Base-by-base conservation (phyloP, 345 rosid species). In the Eutrema yunnanense region DNA sequence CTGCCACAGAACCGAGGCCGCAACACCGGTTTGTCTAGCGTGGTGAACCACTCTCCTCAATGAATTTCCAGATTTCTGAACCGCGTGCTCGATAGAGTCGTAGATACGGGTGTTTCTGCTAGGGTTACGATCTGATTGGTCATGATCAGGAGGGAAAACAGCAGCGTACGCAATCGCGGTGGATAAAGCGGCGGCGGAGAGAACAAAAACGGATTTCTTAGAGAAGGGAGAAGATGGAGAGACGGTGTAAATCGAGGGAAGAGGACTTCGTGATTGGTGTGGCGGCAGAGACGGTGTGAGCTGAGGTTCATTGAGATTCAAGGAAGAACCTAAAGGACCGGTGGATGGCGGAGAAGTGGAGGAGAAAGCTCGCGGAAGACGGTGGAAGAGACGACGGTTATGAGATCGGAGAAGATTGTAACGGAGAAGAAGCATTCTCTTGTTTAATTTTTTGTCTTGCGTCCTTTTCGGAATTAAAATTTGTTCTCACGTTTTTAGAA, bases 1-100 rank as follows among this genome's bases (percentile, higher is more conserved):
- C 71, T 95, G 93, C 99, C 98, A 92, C 38, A 95, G 73, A 56
- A 95, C 88, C 58, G 98, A 75, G 10, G 94, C 92, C 2, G 99
- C 94, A 9, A 80, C 82, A 57, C 96, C 87, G 27, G 97, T 92
- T 48, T 92, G 92, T 73, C 71, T 85, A 8, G 85, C 79, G 49
- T 88, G 99, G 61, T 76, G 72, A 36, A 87, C 57, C 57, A 92
- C 46, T 78, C 93, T 81, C 78, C 72, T 68, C 44, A 88, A 36
- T 7, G 98, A 95, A 22, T 88, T 90, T 22, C 80, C 83, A 0
- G 96, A 86, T 70, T 69, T 84, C 27, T 78, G 76, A 50, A 92
- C 47, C 13, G 88, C 70, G 19, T 65, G 78, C 61, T 88, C 88
- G 11, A 86, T 62, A 0, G 84, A 80, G 0, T 74, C 74, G 74